A percentile compares a stretch with the other conserved stretches of the same genome.
Conservation (phyloP, 805 yeast species). For the Cyberlindnera saturnus region DNA sequence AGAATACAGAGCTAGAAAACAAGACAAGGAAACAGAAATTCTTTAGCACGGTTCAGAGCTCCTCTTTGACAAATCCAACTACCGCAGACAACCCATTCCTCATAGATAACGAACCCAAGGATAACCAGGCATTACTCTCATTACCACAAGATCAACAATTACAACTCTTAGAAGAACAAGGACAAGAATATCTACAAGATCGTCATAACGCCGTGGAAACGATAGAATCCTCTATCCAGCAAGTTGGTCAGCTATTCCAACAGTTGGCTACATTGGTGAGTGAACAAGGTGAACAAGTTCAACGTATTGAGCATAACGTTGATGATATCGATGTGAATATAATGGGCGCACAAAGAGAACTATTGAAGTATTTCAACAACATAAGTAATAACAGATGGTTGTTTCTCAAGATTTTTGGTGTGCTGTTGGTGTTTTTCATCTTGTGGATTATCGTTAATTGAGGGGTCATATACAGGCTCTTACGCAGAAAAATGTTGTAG, state of each 20-base stretch:
- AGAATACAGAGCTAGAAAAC: conserved; percentile 72
- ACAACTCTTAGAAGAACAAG: conserved; percentile 80
- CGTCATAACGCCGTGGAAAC: conserved; percentile 91
- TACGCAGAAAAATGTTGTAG: neutral
- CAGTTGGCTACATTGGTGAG: conserved; percentile 97
- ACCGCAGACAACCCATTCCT: conserved; percentile 33
- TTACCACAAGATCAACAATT: conserved; percentile 86
- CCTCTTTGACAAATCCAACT: conserved; percentile 12
- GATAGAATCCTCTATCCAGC: conserved; percentile 94
- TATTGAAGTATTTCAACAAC: conserved; percentile 81
- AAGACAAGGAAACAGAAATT: conserved; percentile 82
- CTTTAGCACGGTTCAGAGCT: conserved; percentile 38
- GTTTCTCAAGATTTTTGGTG: conserved; percentile 82
- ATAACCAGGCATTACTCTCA: conserved; percentile 38
- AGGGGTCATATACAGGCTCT: neutral
- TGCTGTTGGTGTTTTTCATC: conserved; percentile 68
- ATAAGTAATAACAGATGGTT: conserved; percentile 91
- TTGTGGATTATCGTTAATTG: conserved; percentile 74
- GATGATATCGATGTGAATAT: conserved; percentile 90
- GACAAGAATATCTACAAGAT: conserved; percentile 67
- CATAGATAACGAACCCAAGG: conserved; percentile 13
- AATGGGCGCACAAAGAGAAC: conserved; percentile 89
- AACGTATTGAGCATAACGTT: conserved; percentile 90
- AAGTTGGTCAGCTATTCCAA: conserved; percentile 89
- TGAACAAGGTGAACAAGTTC: conserved; percentile 95